Evolutionary conservation across 2,329 filamentous ascomycete species (phyloP), one percentile per base, ranked within the genome.

Genomic region (Neonectria sp.): DNA sequence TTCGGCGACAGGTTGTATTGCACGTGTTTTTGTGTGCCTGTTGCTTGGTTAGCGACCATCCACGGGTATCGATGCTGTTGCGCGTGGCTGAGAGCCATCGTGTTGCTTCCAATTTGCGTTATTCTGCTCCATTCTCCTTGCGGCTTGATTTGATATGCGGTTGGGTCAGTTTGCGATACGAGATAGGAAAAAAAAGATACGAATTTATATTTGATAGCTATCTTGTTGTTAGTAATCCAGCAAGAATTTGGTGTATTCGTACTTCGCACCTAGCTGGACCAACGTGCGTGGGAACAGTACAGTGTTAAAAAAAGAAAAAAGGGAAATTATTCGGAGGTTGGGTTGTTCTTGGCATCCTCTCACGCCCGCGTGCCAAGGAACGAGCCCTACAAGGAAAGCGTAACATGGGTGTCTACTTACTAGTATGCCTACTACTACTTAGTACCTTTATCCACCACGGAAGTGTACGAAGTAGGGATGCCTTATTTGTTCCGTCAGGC

Each of bases 1-100:
- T 53, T 35, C n/a, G n/a, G 51, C 29, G 29, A 53, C 51, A 35
- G 17, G 48, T n/a, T 17, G 48, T n/a, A 51, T 31, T 31, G 27
- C 48, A 29, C 25, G 25, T n/a, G 48, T 31, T 9, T 29, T 9
- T 51, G 40, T 21, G 40, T 51, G 25, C 15, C 11, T 27, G 25
- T 24, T 15, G 24, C 46, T 49, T 2, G 3, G 24, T 21, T n/a
- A 6, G 43, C 11, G 43, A 24, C 31, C 31, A 11, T 33, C 31
- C 7, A 33, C 15, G 37, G 6, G 37, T 8, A 17, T 40, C 6
- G 6, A 37, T 17, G 15, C n/a, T 37, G 35, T 17, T n/a, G 37
- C 15, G 15, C 6, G 37, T 40, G 37, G n/a, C n/a, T 17, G 15
- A 7, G 37, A 40, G 15, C 37, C 37, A 17, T n/a, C 17, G 15